Evolutionary conservation across 2,329 filamentous ascomycete species (phyloP), one percentile per base, ranked within the genome.

Genomic region (Arthrobotrys sphaeroides): DNA sequence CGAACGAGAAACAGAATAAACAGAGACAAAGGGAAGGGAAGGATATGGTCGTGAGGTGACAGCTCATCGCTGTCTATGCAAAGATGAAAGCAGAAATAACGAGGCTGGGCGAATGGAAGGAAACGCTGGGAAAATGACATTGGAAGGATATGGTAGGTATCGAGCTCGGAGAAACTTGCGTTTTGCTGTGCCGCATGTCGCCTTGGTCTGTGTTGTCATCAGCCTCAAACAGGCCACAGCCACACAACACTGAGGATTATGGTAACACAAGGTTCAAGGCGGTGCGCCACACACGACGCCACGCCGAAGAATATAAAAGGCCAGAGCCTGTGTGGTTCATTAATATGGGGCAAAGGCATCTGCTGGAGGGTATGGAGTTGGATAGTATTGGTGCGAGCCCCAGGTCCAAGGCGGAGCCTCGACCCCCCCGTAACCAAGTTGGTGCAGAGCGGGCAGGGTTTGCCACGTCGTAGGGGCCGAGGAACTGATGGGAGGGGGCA

Each of bases 91-190:
- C n/a, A 67, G 33, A 55, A 68, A 43, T 53, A 31, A 59, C 51
- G 70, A 57, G 70, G 70, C 40, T 74, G 70, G 70, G 55, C 70
- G 62, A 74, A 74, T 74, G 55, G 12, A 62, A 31, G 40, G 45
- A 38, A 42, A n/a, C 22, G 20, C 18, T 47, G 36, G 36, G 7
- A 22, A 20, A 31, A 51, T 28, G 24, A 10, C 18, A 24, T 55
- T 10, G n/a, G 51, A 38, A 55, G 16, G 36, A 18, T n/a, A 20
- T 18, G 2, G n/a, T n/a, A n/a, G n/a, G n/a, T n/a, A n/a, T n/a
- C n/a, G 18, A 12, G 53, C 28, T 3, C 18, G 28, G 7, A 7
- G 16, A 38, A 9, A 36, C 42, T 31, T 51, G 47, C 5, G 26
- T 24, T 51, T 18, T 20, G 40, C 22, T 33, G 59, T 26, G 40